These are phyloP conservation scores for Capsella rubella DNA, from an alignment of 441 rosid genomes.

Conservation along the genomic window DNA sequence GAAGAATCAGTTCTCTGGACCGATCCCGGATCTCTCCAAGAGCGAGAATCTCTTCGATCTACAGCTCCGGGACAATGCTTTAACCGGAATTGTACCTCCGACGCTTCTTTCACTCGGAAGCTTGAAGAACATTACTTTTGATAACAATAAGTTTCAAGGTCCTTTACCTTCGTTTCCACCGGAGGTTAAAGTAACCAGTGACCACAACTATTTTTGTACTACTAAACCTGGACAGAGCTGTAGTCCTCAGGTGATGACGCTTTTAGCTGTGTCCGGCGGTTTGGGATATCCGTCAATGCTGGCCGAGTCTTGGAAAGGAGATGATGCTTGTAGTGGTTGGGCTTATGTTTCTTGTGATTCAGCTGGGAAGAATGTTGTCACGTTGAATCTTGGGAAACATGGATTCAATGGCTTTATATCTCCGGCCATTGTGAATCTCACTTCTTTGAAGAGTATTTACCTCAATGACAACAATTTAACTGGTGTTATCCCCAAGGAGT, in stretches of 20 bases:
- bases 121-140: slow-evolving; percentile 56
- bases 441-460: slow-evolving; percentile 52
- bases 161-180: slow-evolving; percentile 54
- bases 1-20: slow-evolving; percentile 69
- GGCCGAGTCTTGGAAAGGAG: slow-evolving; percentile 64
- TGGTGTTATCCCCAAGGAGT: slow-evolving; percentile 60
- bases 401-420: slow-evolving; percentile 62
- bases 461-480: slow-evolving; percentile 63
- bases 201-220: slow-evolving; percentile 50
- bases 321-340: slow-evolving; percentile 59
- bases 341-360: slow-evolving; percentile 57
- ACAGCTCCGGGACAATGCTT: slow-evolving; percentile 70
- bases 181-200: slow-evolving; percentile 32
- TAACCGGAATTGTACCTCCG: slow-evolving; percentile 65
- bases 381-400: slow-evolving; percentile 53
- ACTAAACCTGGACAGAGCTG: slow-evolving; percentile 45
- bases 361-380: slow-evolving; percentile 40
- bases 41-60: slow-evolving; percentile 58
- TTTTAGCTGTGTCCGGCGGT: slow-evolving; percentile 62
- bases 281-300: slow-evolving; percentile 58
- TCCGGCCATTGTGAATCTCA: slow-evolving; percentile 60
- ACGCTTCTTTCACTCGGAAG: slow-evolving; percentile 49
- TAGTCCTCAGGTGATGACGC: slow-evolving; percentile 55
- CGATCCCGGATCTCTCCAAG: slow-evolving; percentile 71
- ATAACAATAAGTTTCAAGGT: slow-evolving; percentile 76